Percentiles rank a stretch among this genome's conserved stretches.
These are phyloP conservation scores for Fraxinus floribunda DNA, from an alignment of 305 asterid species.

Conservation along the genomic window DNA sequence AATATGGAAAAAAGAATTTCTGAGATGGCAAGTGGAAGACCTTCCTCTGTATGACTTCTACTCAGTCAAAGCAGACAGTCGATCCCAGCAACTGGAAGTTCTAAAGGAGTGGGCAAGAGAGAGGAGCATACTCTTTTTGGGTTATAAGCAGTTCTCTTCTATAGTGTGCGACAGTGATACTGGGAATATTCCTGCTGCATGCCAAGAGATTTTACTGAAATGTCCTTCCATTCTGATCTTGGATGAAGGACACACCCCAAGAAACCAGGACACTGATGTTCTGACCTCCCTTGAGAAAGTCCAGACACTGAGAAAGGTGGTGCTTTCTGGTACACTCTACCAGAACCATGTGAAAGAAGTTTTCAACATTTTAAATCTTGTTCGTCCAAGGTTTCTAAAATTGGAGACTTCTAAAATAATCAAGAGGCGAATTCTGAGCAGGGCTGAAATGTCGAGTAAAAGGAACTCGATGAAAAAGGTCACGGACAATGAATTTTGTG, in stretches of 20 bases:
- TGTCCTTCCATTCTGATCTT: slow-evolving; percentile 29
- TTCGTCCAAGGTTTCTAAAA: slow-evolving; percentile 27
- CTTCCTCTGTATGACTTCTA: slow-evolving; percentile 21
- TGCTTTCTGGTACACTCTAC: slow-evolving; percentile 29
- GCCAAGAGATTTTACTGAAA: slow-evolving; percentile 22
- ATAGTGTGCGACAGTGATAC: slow-evolving; percentile 22
- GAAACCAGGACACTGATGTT: slow-evolving; percentile 28
- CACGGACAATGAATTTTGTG: slow-evolving; percentile 19
- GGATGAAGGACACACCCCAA: slow-evolving; percentile 34
- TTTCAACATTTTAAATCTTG: slow-evolving; percentile 31
- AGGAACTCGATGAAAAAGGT: slow-evolving; percentile 5
- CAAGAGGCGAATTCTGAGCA: slow-evolving; percentile 25
- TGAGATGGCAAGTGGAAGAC: background rate
- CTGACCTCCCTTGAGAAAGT: slow-evolving; percentile 31
- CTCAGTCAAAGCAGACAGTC: slow-evolving; percentile 29
- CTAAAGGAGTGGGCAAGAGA: slow-evolving; percentile 21
- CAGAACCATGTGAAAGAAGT: slow-evolving; percentile 32
- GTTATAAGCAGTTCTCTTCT: slow-evolving; percentile 29
- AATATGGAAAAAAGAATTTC: background rate
- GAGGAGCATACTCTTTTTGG: slow-evolving; percentile 27
- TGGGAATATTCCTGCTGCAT: background rate
- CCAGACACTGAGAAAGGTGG: slow-evolving; percentile 29
- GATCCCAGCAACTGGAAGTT: slow-evolving; percentile 28
- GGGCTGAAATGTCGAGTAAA: background rate
- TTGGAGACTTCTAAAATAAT: slow-evolving; percentile 20